Base-by-base conservation (phyloP, 768 basidiomycete genomes). In the Calocera cornea region DNA sequence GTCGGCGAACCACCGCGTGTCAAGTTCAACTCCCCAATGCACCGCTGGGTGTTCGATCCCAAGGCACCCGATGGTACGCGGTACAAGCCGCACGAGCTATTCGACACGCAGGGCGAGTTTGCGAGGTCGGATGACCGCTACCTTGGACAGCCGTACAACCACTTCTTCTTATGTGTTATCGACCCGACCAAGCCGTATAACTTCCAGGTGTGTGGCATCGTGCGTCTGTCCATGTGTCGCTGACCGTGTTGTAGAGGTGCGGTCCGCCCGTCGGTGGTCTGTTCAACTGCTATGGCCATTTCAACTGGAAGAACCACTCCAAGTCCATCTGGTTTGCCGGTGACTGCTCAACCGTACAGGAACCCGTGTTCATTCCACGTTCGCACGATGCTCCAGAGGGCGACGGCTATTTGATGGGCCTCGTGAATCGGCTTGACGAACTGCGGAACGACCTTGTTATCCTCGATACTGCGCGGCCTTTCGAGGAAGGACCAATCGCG, bases 21-120 rank as follows among this genome's bases (percentile, higher is more conserved):
- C 34, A 29, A 36, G 11, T 64, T 68, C 38, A 68, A 66, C 19
- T 63, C 60, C n/a, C 64, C 64, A 10, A 63, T 68, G 31, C 50
- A 50, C 27, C 67, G 67, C 22, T 68, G 50, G 41, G 67, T 64
- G 60, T 63, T 66, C 36, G 67, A 68, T 47, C 67, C 67, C 3
- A 34, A 68, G 24, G 67, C 67, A 2, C 50, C 68, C 5, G 41
- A 44, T 60, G 65, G 66, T 3, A 65, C 44, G 19, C 38, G 38
- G 31, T 36, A 65, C 16, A 27, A 66, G 24, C 68, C 64, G 10
- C 41, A 47, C 22, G 41, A 54, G n/a, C 44, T 68, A 1, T 68
- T 22, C 64, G 67, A 68, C 29, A 66, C 60, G 19, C 44, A 41
- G 27, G 68, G 68, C n/a, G 68, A 68, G 49, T 68, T 68, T 49